phyloP scores from a whole-genome alignment of 768 basidiomycete genomes.

The Coprinopsis marcescibilis region DNA sequence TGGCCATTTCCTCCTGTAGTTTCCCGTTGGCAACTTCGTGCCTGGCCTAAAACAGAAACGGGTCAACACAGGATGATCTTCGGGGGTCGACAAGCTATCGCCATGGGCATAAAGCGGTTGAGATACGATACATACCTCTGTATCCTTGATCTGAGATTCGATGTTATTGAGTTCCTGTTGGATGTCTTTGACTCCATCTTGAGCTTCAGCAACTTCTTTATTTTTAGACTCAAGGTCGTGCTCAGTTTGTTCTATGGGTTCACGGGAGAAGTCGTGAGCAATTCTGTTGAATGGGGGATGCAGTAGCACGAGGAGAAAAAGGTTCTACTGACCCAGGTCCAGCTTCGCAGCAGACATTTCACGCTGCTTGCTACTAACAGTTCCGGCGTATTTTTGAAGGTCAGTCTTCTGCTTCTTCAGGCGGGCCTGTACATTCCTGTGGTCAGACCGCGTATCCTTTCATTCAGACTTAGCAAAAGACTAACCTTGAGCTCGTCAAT shows the following conservation, averaged over 20 bases:
- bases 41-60: conserved; percentile 34
- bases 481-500: conserved; percentile 86
- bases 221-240: conserved; percentile 58
- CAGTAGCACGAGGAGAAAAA: too few species aligned
- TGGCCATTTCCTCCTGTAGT: conserved; percentile 81
- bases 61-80: not conserved
- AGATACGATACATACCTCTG: conserved; percentile 37
- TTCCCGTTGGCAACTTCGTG: conserved; percentile 63
- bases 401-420: conserved; percentile 78
- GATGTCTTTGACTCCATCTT: conserved; percentile 44
- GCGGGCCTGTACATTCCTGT: too few species aligned
- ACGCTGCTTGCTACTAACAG: conserved; percentile 83
- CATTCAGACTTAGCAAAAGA: conserved; percentile 1
- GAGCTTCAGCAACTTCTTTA: conserved; percentile 34
- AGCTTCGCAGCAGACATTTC: conserved; percentile 83
- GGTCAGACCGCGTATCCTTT: too few species aligned
- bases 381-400: conserved; percentile 73
- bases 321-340: conserved; percentile 70
- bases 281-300: too few species aligned
- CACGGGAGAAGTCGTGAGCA: not conserved
- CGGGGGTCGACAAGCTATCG: too few species aligned
- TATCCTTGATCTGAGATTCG: conserved; percentile 37
- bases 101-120: too few species aligned
- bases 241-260: conserved; percentile 67
- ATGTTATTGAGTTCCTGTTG: conserved; percentile 61